phyloP scores from a whole-genome alignment of 2,329 filamentous ascomycete species.

The Chrysosporium keratinophilum region DNA sequence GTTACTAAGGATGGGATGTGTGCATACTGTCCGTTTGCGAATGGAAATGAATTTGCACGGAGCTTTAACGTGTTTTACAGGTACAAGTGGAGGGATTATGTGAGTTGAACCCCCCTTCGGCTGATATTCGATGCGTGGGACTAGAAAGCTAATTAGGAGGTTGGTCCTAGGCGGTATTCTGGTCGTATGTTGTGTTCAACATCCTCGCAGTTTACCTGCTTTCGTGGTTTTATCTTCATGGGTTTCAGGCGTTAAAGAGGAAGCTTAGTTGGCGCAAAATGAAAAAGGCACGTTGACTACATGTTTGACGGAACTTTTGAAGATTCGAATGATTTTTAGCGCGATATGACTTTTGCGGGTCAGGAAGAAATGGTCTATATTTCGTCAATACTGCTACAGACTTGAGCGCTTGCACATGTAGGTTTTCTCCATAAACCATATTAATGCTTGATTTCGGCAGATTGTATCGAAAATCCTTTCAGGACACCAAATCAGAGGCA shows the following conservation, averaged over 20 bases:
- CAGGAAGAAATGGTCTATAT: no score
- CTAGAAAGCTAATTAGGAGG: neutral
- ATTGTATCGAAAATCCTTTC: no score
- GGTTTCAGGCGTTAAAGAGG: conserved; percentile 24
- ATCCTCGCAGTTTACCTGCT: conserved; percentile 45
- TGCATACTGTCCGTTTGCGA: conserved; percentile 53
- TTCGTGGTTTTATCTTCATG: conserved; percentile 46
- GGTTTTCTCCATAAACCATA: no score
- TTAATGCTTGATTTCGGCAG: no score
- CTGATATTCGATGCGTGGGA: neutral
- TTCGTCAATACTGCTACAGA: no score
- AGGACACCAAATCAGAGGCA: no score
- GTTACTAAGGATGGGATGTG: conserved; percentile 48
- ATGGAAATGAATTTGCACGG: conserved; percentile 50
- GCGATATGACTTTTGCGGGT: neutral
- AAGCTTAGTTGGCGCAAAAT: conserved; percentile 22
- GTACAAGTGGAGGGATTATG: conserved; percentile 56
- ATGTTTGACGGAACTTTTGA: neutral
- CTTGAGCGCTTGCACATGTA: no score
- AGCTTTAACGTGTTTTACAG: conserved; percentile 51
- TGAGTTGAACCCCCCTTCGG: conserved; percentile 23
- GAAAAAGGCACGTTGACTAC: neutral
- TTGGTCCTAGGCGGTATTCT: conserved; percentile 46
- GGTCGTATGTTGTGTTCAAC: conserved; percentile 55
- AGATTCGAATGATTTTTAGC: neutral